Evolutionary conservation across 495 filamentous ascomycete genomes (phyloP), one percentile per base, ranked within the genome.

Genomic region (Penicillium flavigenum): DNA sequence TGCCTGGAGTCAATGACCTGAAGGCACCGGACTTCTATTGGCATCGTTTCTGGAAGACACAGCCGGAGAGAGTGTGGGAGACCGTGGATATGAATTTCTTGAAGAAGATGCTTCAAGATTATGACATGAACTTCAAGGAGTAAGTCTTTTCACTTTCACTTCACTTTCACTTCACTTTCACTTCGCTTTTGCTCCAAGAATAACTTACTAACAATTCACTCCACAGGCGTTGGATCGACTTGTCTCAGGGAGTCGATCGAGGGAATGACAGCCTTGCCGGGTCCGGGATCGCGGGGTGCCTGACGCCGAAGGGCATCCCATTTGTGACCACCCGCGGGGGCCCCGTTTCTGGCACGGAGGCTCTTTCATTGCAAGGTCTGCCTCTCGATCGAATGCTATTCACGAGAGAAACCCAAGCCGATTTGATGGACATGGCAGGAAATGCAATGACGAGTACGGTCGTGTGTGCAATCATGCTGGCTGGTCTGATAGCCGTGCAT

Each of bases 381-480:
- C 87, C 89, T 0, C 61, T 88, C 4, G 68, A 85, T 38, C 76
- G 79, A 16, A 67, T 94, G 14, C 69, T 86, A 1, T 70, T 92
- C 5, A 85, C 83, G 1, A 76, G 76, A 34, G 87, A 94, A 61
- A 82, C 76, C 0, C 79, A 88, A 39, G 72, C 74, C 10, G 77
- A 94, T 27, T 73, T 91, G 8, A 83, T 85, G 50, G 83, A 92
- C 56, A 75, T 96, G 6, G 88, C 88, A 3, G 91, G 91, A 0
- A 96, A 96, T 65, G 91, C 91, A 1, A 96, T 96, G 91, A 82
- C 81, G 3, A 82, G 86, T 4, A 88, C 90, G 0, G 86, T 90
- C 8, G 83, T 92, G 5, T 86, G 88, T 1, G 76, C 82, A 4
- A 80, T 81, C 1, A 78, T 89, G 7, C 56, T 89, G 1, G 62